Evolutionary conservation across 1,284 basidiomycete species (phyloP), one percentile per base, ranked within the genome.

Genomic region (Violaceomyces palustris): DNA sequence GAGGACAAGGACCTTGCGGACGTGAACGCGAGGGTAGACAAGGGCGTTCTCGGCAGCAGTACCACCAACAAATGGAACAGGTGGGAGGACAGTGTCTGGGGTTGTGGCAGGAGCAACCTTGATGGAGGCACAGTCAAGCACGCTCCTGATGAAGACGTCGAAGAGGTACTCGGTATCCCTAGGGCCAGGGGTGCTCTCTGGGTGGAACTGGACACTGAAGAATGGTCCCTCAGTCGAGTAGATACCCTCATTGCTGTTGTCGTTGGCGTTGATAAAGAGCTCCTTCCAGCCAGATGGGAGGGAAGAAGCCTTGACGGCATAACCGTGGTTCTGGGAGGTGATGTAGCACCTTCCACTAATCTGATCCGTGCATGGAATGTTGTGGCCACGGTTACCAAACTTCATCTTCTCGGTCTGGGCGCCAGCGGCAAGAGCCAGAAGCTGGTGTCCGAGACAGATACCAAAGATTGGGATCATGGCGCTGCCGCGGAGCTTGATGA

Each of bases 141-240:
- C 82, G 69, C 86, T 88, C 74, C 86, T 82, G 69, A 98, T 83
- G 80, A 99, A 99, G 32, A 94, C 90, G 58, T 98, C 92, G 74
- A 98, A 99, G 47, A 99, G 80, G 78, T 96, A 98, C 75, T 98
- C 94, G 46, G 94, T 98, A 74, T 99, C 94, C 49, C 91, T 83
- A 21, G 94, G 94, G 30, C 94, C 94, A n/a, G 94, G 92, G 4
- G 88, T 91, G 29, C 89, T 93, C 75, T 99, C 94, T 28, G 94
- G 94, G 75, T 99, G 94, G 80, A 99, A 99, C 74, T 98, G 94
- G n/a, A 98, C 93, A 30, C 90, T 94, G 77, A 98, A 98, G 80
- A 88, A 94, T 2, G 93, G 93, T 25, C 55, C 64, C 71, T 83
- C 81, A 58, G 85, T 83, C 39, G 50, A 69, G 78, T 91, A 94